Base-by-base conservation (phyloP, 2,329 filamentous ascomycete species). In the Fusarium scirpi region DNA sequence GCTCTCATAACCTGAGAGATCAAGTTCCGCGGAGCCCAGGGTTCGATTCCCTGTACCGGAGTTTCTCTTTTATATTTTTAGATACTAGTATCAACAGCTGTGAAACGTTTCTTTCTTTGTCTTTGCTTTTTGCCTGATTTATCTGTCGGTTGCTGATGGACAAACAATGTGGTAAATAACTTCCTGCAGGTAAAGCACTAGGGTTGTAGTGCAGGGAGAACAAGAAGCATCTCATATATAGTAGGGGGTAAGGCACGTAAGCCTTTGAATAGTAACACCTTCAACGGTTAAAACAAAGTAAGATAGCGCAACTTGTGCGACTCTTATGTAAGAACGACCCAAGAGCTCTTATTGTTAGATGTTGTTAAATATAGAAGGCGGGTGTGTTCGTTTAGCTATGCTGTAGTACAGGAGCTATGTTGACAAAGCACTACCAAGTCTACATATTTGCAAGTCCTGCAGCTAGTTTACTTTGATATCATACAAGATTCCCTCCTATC, bases 1-100 rank as follows among this genome's bases (percentile, higher is more conserved):
- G 75, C 75, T 77, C 63, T 77, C 75, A 77, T 56, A 64, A 73
- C 47, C 11, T 76, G 66, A 73, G 74, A 53, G 73, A 71, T 46
- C 9, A 40, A 43, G 47, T 54, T 9, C 62, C 60, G 62, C 62
- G 62, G 62, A 65, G 60, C 62, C 62, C 62, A 65, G 62, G 62
- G 62, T 64, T 65, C 62, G 62, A 65, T 65, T 65, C 62, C 62
- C 59, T 65, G 62, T 64, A 65, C 62, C 62, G 62, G 62, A 65
- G 62, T 40, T 7, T n/a, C 1, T 13, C 1, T 60, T 60, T 56
- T 57, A 16, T 11, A 2, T 3, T 20, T 29, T 5, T 11, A n/a
- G 18, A n/a, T 7, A 12, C 0, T 6, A 38, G 34, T 11, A 38
- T 11, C 18, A n/a, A n/a, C 34, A n/a, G 18, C 18, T n/a, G 34